Evolutionary conservation across 2,329 filamentous ascomycete genomes (phyloP).

Genomic region (Cordyceps cicadae): DNA sequence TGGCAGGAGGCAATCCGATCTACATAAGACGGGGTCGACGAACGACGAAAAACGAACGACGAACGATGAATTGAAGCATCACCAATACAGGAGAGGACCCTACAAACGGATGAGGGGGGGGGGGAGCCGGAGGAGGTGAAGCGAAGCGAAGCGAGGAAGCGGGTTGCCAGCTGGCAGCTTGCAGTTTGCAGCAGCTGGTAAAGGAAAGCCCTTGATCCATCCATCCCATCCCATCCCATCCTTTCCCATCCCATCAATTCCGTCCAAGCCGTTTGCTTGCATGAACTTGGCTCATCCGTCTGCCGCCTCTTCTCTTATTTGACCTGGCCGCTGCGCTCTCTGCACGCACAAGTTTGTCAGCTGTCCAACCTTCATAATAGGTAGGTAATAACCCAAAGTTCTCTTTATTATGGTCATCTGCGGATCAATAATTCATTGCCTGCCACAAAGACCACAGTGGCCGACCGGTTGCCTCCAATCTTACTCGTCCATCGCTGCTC

Average conservation of each 20-base stretch:
- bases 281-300: too few species aligned
- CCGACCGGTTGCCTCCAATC: background rate
- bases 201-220: too few species aligned
- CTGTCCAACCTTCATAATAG: background rate
- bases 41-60: too few species aligned
- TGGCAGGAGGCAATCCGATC: constrained; percentile 5
- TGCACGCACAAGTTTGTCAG: background rate
- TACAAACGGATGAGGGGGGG: background rate
- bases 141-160: too few species aligned
- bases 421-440: background rate
- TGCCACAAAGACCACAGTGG: too few species aligned
- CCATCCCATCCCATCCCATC: too few species aligned
- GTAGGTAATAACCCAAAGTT: background rate
- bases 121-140: background rate
- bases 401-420: background rate
- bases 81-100: background rate
- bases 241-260: background rate
- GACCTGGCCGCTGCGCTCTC: too few species aligned
- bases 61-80: background rate
- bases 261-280: background rate
- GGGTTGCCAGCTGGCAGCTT: background rate
- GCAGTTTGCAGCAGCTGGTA: background rate
- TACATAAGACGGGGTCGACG: background rate
- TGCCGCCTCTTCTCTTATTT: background rate
- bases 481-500: background rate